A percentile compares a stretch with the other conserved stretches of the same genome.
Evolutionary conservation across 2,329 filamentous ascomycete species (phyloP).

Genomic region (Juglanconis sp.): DNA sequence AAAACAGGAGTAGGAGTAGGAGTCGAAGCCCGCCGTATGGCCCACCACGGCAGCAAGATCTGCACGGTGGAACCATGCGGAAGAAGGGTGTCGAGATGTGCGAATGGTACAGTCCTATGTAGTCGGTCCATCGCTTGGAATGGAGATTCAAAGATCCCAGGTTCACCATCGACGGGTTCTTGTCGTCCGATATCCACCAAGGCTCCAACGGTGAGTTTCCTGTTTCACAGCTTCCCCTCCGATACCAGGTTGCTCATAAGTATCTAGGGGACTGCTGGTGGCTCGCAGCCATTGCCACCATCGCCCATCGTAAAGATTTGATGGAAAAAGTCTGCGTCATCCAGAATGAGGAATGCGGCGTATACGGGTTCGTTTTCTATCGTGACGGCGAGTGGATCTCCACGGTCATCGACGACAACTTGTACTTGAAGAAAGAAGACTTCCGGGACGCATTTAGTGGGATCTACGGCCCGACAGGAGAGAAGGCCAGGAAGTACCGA

Average conservation of each 20-base stretch:
- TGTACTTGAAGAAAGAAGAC: conserved; percentile 58
- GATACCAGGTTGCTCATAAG: too few relatives aligned
- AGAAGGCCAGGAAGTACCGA: conserved; percentile 59
- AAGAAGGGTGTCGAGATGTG: conserved; percentile 12
- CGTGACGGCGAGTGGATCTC: conserved; percentile 70
- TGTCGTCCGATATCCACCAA: conserved; percentile 40
- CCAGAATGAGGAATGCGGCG: conserved; percentile 63
- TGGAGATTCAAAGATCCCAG: conserved; percentile 41
- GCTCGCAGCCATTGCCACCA: conserved; percentile 65
- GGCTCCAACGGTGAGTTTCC: conserved; percentile 42
- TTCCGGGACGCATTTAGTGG: conserved; percentile 36
- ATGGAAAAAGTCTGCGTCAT: conserved; percentile 67
- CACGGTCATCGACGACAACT: conserved; percentile 70
- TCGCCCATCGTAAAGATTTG: conserved; percentile 62
- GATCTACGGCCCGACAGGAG: conserved; percentile 29
- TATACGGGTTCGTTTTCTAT: conserved; percentile 73
- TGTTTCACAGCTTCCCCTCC: too few relatives aligned
- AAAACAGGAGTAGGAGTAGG: not conserved
- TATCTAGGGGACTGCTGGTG: conserved; percentile 62
- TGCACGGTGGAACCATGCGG: not conserved
- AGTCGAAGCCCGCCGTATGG: not conserved
- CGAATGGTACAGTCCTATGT: conserved; percentile 27
- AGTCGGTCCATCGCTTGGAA: conserved; percentile 41
- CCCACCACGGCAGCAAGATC: too few relatives aligned
- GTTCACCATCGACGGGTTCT: conserved; percentile 39